These are phyloP conservation scores for Mycena sanguinolenta DNA, from an alignment of 768 basidiomycete genomes.

Conservation along the genomic window DNA sequence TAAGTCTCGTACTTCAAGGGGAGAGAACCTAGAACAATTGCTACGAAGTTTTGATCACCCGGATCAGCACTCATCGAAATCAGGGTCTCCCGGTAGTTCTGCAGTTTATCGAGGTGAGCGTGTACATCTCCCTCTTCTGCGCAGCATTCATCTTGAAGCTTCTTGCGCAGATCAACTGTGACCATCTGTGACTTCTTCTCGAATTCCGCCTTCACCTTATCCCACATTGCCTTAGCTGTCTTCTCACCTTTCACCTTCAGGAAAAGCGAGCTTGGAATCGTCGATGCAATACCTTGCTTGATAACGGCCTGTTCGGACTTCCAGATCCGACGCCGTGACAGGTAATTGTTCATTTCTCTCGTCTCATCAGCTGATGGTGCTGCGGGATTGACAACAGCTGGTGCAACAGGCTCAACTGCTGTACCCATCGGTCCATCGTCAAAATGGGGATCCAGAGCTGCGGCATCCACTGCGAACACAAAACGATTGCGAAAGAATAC, in stretches of 20 bases:
- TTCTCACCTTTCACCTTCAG: conserved; percentile 42
- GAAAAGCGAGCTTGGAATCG: conserved; percentile 49
- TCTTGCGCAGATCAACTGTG: conserved; percentile 45
- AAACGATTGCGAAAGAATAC: background rate
- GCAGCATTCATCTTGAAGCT: conserved; percentile 35
- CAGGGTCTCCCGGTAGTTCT: conserved; percentile 34
- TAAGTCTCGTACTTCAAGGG: background rate
- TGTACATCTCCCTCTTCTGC: background rate
- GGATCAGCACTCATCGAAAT: background rate
- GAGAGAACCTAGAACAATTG: background rate
- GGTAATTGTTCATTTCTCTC: background rate
- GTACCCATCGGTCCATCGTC: too few relatives aligned
- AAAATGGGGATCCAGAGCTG: too few relatives aligned
- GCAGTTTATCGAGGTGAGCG: conserved; percentile 4
- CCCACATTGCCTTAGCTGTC: conserved; percentile 45
- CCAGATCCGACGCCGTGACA: background rate
- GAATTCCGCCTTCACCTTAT: conserved; percentile 40
- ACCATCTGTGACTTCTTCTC: conserved; percentile 28
- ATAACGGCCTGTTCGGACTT: background rate
- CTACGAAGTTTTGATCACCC: background rate
- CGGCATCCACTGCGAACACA: too few relatives aligned
- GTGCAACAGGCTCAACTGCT: too few relatives aligned
- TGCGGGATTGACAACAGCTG: background rate
- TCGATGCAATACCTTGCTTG: conserved; percentile 17
- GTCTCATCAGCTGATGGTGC: background rate